phyloP scores from a whole-genome alignment of 495 filamentous ascomycete genomes.

The Neurospora cerealis region DNA sequence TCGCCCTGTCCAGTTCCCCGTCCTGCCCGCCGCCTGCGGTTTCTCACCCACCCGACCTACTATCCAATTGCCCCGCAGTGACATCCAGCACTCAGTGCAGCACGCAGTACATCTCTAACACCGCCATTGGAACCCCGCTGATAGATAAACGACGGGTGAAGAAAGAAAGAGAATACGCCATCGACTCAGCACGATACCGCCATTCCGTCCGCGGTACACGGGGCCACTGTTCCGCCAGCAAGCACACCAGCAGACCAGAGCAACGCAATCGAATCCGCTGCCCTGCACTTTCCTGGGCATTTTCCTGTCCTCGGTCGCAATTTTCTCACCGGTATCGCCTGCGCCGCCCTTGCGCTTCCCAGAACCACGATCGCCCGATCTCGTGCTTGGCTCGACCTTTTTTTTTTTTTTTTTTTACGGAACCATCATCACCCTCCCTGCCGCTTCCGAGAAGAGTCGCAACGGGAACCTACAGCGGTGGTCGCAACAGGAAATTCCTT shows the following conservation, averaged over 20 bases:
- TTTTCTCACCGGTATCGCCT: background rate
- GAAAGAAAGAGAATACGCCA: conserved; percentile 15
- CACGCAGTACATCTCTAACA: conserved; percentile 4
- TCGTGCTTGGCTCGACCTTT: background rate
- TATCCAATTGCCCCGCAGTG: conserved; percentile 16
- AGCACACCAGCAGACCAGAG: background rate
- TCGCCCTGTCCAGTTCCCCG: background rate
- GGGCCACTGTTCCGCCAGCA: conserved; percentile 14
- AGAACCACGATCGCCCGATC: background rate
- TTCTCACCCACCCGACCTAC: conserved; percentile 11
- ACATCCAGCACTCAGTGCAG: background rate
- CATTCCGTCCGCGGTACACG: conserved; percentile 11
- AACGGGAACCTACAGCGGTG: background rate
- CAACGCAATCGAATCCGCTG: background rate
- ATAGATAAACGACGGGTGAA: conserved; percentile 21
- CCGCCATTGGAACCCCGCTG: conserved; percentile 20
- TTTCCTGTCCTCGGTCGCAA: background rate
- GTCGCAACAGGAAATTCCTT: background rate
- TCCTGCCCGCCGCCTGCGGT: conserved; percentile 5
- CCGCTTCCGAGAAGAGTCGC: background rate
- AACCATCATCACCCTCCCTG: background rate
- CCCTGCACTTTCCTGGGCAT: background rate
- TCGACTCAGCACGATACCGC: conserved; percentile 6
- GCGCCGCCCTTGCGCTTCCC: background rate
- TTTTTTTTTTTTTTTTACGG: background rate